Evolutionary conservation across 2,329 filamentous ascomycete genomes (phyloP), one percentile per base, ranked within the genome.

Genomic region (Sporothrix mexicana): DNA sequence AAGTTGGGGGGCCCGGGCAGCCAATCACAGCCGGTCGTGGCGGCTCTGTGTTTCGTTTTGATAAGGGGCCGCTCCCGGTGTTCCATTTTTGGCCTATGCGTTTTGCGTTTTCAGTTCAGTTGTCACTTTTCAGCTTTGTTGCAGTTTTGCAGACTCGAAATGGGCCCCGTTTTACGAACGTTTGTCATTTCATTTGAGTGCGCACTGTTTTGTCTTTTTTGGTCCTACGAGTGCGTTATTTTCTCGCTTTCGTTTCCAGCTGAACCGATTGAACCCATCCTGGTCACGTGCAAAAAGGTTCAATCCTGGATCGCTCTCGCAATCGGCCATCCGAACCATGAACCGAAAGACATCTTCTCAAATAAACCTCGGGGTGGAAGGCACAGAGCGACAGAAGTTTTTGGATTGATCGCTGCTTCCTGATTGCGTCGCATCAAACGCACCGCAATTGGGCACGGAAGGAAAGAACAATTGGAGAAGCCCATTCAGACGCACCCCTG

Each of bases 401-500:
- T 23, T n/a, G 3, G 12, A 13, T n/a, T 51, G 45, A 51, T 51
- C 64, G 64, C 45, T 51, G 64, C 45, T 53, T 68, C 43, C 25
- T 41, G 64, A 51, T 53, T 55, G 66, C 66, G 47, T 68, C 66
- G 66, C 66, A 68, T 68, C 55, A 62, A 49, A 66, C 30, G 25
- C 41, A 70, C 61, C 41, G 20, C 47, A 66, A 71, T 55, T 57
- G 66, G 70, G 70, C 70, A 64, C 30, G 47, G 68, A 73, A 67
- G 67, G 47, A 72, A 69, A 69, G 69, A 72, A 69, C 57, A 64
- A 41, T 49, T 23, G 61, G 30, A 66, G 67, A 73, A 71, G 61
- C 67, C 67, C 61, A 74, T 72, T 45, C 71, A 59, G 41, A 57
- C 57, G 62, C 66, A 73, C 74, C 75, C 75, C 74, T 76, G 75